Evolutionary conservation across 352 stramenopile genomes (phyloP).

Genomic region (Phytophthora boehmeriae): DNA sequence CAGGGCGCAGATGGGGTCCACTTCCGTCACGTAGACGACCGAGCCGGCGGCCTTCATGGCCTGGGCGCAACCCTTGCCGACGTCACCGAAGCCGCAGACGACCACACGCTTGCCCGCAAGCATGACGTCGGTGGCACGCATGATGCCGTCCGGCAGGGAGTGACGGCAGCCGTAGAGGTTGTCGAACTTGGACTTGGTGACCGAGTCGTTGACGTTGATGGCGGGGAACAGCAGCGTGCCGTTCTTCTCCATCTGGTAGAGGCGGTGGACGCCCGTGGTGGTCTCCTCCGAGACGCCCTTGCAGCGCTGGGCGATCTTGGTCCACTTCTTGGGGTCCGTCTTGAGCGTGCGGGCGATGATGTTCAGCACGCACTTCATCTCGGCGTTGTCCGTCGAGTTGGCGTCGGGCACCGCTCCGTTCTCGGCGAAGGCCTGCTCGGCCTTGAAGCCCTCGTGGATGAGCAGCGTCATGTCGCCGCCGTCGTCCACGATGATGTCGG

Average conservation of each 20-base stretch:
- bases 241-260: slow-evolving; percentile 99
- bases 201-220: slow-evolving; percentile 99
- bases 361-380: slow-evolving; percentile 99
- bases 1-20: slow-evolving; percentile 98
- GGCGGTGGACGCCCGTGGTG: slow-evolving; percentile 97
- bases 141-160: slow-evolving; percentile 98
- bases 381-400: slow-evolving; percentile 95
- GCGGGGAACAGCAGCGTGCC: slow-evolving; percentile 96
- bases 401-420: slow-evolving; percentile 95
- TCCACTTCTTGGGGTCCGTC: slow-evolving; percentile 97
- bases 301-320: slow-evolving; percentile 94
- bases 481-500: slow-evolving; percentile 99
- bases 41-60: slow-evolving; percentile 97
- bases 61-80: slow-evolving; percentile 97
- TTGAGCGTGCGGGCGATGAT: slow-evolving; percentile 96
- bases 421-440: slow-evolving; percentile 94
- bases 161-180: slow-evolving; percentile 99
- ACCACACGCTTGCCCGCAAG: slow-evolving; percentile 98
- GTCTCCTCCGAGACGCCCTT: slow-evolving; percentile 99
- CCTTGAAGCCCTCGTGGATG: slow-evolving; percentile 99
- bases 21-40: slow-evolving; percentile 98
- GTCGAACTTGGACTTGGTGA: slow-evolving; percentile 99
- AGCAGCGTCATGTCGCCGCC: slow-evolving; percentile 99
- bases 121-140: slow-evolving; percentile 99
- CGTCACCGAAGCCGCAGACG: slow-evolving; percentile 98